phyloP scores from a whole-genome alignment of 768 basidiomycete genomes.

The Lactarius tabidus region DNA sequence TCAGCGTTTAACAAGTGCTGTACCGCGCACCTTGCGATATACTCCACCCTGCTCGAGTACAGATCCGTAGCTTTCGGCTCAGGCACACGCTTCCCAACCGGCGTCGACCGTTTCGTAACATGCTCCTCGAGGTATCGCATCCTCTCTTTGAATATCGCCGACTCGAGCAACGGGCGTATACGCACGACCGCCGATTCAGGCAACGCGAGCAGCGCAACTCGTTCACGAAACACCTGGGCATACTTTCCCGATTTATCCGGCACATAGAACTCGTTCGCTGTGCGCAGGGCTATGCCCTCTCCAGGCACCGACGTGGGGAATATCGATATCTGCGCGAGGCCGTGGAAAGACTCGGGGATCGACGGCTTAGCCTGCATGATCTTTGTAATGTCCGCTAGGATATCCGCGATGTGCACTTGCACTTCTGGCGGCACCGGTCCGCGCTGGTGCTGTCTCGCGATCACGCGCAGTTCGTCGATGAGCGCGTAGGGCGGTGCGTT shows the following conservation, averaged over 20 bases:
- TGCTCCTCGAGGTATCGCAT: constrained; percentile 14
- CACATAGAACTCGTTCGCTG: constrained; percentile 25
- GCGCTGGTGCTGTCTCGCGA: constrained; percentile 7
- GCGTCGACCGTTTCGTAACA: constrained; percentile 9
- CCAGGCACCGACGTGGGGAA: constrained; percentile 19
- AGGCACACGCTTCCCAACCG: constrained; percentile 11
- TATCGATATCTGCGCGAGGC: constrained; percentile 6
- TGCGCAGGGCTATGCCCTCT: constrained; percentile 8
- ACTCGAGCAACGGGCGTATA: constrained; percentile 22
- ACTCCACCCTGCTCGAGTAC: constrained; percentile 19
- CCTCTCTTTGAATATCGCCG: constrained; percentile 12
- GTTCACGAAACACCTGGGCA: constrained; percentile 14
- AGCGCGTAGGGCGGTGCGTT: constrained; percentile 23
- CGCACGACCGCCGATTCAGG: constrained; percentile 3
- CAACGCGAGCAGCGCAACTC: constrained; percentile 21
- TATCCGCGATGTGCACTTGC: constrained; percentile 11
- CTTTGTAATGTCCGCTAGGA: constrained; percentile 25
- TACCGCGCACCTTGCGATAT: constrained; percentile 15
- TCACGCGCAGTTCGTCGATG: constrained; percentile 22
- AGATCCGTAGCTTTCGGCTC: constrained; percentile 12
- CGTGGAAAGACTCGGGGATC: constrained; percentile 3
- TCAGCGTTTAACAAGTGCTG: not conserved
- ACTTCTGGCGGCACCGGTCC: not conserved
- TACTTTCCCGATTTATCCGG: constrained; percentile 26
- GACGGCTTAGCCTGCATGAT: not conserved